Evolutionary conservation across 2,329 filamentous ascomycete genomes (phyloP), one percentile per base, ranked within the genome.

Genomic region (Pseudogymnoascus sp.): DNA sequence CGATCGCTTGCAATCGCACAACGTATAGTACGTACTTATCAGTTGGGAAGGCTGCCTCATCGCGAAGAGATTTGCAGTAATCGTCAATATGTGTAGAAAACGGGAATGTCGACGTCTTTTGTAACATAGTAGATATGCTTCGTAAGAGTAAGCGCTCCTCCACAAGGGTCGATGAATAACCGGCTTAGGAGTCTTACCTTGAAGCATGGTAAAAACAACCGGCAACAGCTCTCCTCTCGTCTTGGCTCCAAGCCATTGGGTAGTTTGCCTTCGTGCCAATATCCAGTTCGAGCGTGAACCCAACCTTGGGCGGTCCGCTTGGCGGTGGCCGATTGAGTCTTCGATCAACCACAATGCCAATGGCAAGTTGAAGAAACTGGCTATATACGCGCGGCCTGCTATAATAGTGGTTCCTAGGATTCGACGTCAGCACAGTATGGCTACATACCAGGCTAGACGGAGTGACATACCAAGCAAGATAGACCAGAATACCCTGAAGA

Each of bases 161-260:
- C 12, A 26, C 2, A 19, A 56, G 7, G n/a, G 33, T 12, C n/a
- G 19, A 33, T 56, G n/a, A 11, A 12, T 19, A 56, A 6, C 7
- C n/a, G n/a, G n/a, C 10, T 2, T 10, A 12, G 10, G 11, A 6
- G 16, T 33, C 50, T 14, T 33, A 56, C 50, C 50, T 56, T 4
- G 77, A 77, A 10, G 76, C 75, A 11, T 80, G 67, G 64, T 77
- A 78, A 65, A 76, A 80, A 28, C 76, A 75, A 3, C 77, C 78
- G 3, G 76, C 74, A 11, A 78, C 72, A 2, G 78, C 77, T 56
- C 78, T 73, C 61, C 78, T 75, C 61, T 78, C 77, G 24, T 79
- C 78, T n/a, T 66, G 63, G 2, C 74, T 72, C 70, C 72, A 74
- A 12, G 66, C 65, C 10, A 4, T 31, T 24, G 37, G 43, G 31